phyloP scores from a whole-genome alignment of 75 land plant species.

The Azolla pinnata region DNA sequence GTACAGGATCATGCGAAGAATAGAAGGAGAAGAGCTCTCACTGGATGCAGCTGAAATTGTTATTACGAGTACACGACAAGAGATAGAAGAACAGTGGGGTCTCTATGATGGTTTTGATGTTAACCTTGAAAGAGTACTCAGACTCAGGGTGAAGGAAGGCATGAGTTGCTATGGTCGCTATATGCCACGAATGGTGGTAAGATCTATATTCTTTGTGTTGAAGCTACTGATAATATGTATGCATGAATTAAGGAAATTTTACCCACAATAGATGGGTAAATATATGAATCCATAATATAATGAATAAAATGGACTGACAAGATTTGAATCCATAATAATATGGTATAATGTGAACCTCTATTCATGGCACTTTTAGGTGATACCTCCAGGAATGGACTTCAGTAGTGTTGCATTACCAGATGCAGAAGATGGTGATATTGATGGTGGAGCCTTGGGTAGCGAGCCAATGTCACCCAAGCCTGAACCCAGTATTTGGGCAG shows the following conservation, averaged over 20 bases:
- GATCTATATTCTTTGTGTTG: no score
- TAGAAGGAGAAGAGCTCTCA: constrained; percentile 71
- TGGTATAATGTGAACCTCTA: no score
- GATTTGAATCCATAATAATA: no score
- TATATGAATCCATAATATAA: no score
- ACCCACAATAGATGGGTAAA: no score
- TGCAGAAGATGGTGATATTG: constrained; percentile 52
- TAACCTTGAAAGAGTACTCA: constrained; percentile 48
- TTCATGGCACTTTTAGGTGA: constrained; percentile 53
- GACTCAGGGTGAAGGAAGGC: constrained; percentile 63
- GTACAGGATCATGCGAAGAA: constrained; percentile 74
- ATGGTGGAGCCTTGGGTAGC: constrained; percentile 7
- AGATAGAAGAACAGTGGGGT: constrained; percentile 88
- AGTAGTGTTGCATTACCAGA: constrained; percentile 49
- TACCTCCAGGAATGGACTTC: constrained; percentile 93
- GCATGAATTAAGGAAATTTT: no score
- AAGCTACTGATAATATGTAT: no score
- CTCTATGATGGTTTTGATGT: constrained; percentile 90
- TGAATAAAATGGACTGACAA: no score
- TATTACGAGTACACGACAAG: constrained; percentile 87
- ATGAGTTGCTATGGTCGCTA: constrained; percentile 67
- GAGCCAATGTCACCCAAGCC: constrained; percentile 15
- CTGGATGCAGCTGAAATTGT: constrained; percentile 78
- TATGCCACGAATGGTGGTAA: constrained; percentile 90
- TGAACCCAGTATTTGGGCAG: constrained; percentile 16